Evolutionary conservation across 2,329 filamentous ascomycete species (phyloP).

Genomic region (Pseudogymnoascus sp.): DNA sequence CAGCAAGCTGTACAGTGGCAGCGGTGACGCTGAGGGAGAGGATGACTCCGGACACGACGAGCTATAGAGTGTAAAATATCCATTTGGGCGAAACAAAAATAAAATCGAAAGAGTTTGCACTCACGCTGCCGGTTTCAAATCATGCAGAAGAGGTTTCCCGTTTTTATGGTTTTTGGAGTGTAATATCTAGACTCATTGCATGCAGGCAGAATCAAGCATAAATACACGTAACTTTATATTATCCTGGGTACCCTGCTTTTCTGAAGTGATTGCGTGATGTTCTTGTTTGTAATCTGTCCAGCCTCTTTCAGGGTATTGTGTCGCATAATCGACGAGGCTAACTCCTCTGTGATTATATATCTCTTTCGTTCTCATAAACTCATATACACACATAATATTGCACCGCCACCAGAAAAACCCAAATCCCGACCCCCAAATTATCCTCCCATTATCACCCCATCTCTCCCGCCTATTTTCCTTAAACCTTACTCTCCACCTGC

Average conservation of each 20-base stretch:
- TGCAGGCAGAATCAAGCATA: slow-evolving; percentile 7
- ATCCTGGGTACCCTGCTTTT: neutral
- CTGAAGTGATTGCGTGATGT: slow-evolving; percentile 2
- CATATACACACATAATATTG: neutral
- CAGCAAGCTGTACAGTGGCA: slow-evolving; percentile 80
- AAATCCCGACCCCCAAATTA: neutral
- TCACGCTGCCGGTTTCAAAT: neutral
- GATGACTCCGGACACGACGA: slow-evolving; percentile 78
- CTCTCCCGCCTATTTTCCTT: neutral
- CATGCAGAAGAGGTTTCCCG: neutral
- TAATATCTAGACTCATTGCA: slow-evolving; percentile 6
- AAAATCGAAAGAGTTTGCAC: neutral
- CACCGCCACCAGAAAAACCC: neutral
- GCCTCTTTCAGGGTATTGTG: neutral
- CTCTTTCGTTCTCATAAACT: neutral
- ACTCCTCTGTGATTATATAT: neutral
- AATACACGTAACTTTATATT: neutral
- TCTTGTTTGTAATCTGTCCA: neutral
- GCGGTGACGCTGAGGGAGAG: slow-evolving; percentile 54
- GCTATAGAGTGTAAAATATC: slow-evolving; percentile 48
- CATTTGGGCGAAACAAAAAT: slow-evolving; percentile 1
- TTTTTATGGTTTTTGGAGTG: slow-evolving; percentile 1
- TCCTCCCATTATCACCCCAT: neutral
- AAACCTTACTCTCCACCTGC: slow-evolving; percentile 32
- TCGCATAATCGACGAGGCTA: slow-evolving; percentile 4